Conservation (phyloP, 1,139 yeast species). For the Hansenula sp. region DNA sequence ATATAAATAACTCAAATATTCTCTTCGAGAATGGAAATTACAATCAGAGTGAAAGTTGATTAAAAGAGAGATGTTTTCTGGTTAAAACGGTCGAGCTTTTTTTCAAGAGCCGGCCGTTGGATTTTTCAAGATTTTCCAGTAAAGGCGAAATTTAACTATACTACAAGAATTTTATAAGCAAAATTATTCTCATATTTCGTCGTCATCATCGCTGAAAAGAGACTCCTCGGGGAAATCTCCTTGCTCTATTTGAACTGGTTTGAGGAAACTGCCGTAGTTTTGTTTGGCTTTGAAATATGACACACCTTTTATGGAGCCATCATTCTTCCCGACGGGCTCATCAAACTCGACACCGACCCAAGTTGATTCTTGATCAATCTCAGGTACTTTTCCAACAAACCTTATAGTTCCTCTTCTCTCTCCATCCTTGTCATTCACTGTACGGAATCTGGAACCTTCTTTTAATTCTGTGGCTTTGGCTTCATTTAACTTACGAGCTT, state of each 20-base stretch:
- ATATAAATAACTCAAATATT: no score
- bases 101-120: background rate
- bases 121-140: background rate
- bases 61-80: no score
- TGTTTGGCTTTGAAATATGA: constrained; percentile 57
- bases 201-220: constrained; percentile 39
- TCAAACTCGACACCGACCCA: constrained; percentile 88
- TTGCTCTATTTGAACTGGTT: constrained; percentile 30
- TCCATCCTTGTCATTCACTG: constrained; percentile 40
- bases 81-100: constrained; percentile 1
- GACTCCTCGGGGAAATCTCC: constrained; percentile 49
- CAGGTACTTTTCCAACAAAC: constrained; percentile 64
- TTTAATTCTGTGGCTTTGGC: constrained; percentile 21
- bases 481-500: constrained; percentile 24
- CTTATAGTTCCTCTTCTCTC: constrained; percentile 65
- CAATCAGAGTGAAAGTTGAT: no score
- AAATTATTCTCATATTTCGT: constrained; percentile 13
- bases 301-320: constrained; percentile 68
- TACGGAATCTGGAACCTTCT: constrained; percentile 21
- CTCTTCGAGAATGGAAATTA: no score
- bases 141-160: no score
- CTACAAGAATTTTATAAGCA: no score
- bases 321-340: constrained; percentile 70
- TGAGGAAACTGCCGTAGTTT: constrained; percentile 62
- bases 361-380: constrained; percentile 42